Percentiles rank a stretch among this genome's conserved stretches.
Conservation (phyloP, 2,329 filamentous ascomycete species). For the Neopestalotiopsis sp. region DNA sequence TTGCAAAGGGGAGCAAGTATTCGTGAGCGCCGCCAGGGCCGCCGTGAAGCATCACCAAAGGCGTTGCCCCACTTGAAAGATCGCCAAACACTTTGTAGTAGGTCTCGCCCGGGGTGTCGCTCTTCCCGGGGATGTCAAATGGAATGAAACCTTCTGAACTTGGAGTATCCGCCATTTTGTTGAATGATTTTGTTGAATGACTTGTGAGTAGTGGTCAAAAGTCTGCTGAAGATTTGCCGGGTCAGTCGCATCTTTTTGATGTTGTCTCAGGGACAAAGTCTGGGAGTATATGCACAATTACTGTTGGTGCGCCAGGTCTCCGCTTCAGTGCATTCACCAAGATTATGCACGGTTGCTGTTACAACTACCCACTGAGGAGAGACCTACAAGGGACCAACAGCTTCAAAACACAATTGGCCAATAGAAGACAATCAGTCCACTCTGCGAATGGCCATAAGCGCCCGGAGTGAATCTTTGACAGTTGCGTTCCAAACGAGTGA, state of each 20-base stretch:
- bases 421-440: no score
- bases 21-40: constrained; percentile 27
- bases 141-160: background rate
- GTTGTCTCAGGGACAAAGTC: background rate
- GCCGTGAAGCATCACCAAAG: constrained; percentile 23
- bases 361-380: background rate
- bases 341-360: background rate
- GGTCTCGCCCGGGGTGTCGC: background rate
- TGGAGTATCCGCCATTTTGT: background rate
- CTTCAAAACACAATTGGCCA: no score
- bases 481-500: background rate
- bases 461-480: background rate
- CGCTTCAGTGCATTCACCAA: background rate
- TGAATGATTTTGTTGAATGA: background rate
- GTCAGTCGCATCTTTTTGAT: background rate
- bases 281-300: background rate
- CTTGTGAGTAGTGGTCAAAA: background rate
- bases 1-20: constrained; percentile 21
- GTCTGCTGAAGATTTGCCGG: no score
- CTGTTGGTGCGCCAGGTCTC: background rate
- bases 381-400: no score
- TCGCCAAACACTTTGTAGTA: constrained; percentile 25
- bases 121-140: background rate
- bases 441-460: no score
- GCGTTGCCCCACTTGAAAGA: constrained; percentile 15